Evolutionary conservation across 164 flowering plant species (phyloP), one percentile per base, ranked within the genome.

Genomic region (Liriodendron chinense): DNA sequence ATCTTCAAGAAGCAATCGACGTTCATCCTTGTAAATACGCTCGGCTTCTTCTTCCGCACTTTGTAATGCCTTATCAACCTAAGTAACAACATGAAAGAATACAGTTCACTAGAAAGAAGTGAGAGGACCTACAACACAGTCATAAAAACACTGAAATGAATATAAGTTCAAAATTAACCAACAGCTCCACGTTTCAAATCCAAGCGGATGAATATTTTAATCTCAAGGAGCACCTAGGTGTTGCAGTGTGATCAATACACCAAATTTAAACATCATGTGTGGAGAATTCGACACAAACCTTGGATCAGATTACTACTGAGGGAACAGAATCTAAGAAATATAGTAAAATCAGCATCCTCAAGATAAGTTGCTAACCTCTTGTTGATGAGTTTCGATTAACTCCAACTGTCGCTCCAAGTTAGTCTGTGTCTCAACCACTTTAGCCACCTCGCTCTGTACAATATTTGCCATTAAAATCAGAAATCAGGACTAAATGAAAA

Each of bases 1-100:
- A 75, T 94, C 98, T 74, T 90, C 98, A 76, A 94, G 90, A 81
- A 92, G 89, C 74, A 89, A 73, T 63, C 85, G 88, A 71, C 87
- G 88, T 82, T 92, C 99, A 82, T 92, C 98, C 86, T 91, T 94
- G 94, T 90, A 96, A 57, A 96, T 86, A 53, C 89, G 87, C 78
- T 94, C 96, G 76, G 98, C 97, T 83, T 96, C 98, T 82, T 86
- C 97, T 85, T 96, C 99, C 65, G 94, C 82, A 76, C 99, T 96
- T 80, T 82, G 89, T 85, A 96, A 86, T 63, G 98, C 96, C 84
- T 91, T 94, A 68, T 96, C 98, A 85, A 94, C 98, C 99, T 96
- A 82, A 71, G 47, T 6, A 26, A 76, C 1, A 43, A n/a, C 10
- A n/a, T 25, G 68, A 25, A 25, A 25, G 23, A 47, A 13, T 26